phyloP scores from a whole-genome alignment of 2,329 filamentous ascomycete species.

The Cryphonectria japonica region DNA sequence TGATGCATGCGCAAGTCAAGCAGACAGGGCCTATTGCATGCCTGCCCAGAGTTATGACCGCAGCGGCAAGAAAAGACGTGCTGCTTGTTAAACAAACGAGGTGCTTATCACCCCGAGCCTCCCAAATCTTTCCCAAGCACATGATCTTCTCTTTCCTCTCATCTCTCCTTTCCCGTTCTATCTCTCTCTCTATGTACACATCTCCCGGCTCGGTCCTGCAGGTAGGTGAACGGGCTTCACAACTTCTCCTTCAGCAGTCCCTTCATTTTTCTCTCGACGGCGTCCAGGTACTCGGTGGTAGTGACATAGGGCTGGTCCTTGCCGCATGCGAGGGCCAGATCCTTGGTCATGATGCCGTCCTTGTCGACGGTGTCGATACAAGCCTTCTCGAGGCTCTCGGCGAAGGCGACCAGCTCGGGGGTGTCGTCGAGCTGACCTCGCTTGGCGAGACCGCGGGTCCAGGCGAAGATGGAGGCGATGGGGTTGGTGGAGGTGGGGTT shows the following conservation, averaged over 20 bases:
- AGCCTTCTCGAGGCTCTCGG: conserved; percentile 87
- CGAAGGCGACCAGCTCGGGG: conserved; percentile 90
- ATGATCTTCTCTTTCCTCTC: not conserved
- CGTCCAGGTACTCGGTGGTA: conserved; percentile 87
- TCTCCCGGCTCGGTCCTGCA: not conserved
- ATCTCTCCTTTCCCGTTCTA: not conserved
- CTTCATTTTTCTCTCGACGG: conserved; percentile 90
- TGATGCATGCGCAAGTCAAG: not conserved
- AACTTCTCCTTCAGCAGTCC: conserved; percentile 76
- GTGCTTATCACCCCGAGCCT: not conserved
- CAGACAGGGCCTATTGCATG: not conserved
- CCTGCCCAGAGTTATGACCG: not conserved
- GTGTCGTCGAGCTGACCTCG: conserved; percentile 90
- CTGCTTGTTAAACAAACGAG: not conserved
- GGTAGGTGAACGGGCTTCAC: conserved; percentile 43
- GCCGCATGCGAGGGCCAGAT: conserved; percentile 91
- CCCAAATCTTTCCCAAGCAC: not conserved
- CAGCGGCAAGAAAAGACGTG: not conserved
- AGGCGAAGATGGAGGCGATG: conserved; percentile 98
- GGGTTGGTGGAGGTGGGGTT: conserved; percentile 97
- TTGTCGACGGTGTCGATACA: conserved; percentile 93
- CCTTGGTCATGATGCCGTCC: conserved; percentile 99
- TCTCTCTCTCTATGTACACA: not conserved
- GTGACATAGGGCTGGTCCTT: conserved; percentile 91
- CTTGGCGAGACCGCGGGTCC: conserved; percentile 93